Conservation (phyloP, 164 flowering plant species). For the Macadamia integrifolia region DNA sequence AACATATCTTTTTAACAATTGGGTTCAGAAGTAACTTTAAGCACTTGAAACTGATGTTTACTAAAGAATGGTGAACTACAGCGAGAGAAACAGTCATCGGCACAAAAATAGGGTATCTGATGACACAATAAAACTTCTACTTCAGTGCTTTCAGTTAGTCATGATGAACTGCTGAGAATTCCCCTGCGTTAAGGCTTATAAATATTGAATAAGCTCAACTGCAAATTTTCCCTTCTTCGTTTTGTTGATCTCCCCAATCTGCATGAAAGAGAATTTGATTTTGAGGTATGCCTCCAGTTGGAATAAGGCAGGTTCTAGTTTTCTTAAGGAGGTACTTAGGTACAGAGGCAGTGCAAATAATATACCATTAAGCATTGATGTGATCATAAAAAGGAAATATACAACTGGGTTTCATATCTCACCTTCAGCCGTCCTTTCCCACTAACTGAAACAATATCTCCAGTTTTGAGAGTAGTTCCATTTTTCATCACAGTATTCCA, state of each 20-base stretch:
- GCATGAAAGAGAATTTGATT: slow-evolving; percentile 14
- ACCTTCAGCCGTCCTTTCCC: slow-evolving; percentile 91
- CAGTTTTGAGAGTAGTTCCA: slow-evolving; percentile 66
- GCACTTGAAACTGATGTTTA: not conserved
- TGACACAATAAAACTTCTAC: not conserved
- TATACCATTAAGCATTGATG: not conserved
- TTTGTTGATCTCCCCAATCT: slow-evolving; percentile 80
- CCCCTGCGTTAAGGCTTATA: slow-evolving; percentile 22
- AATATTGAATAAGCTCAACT: slow-evolving; percentile 66
- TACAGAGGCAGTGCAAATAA: not conserved
- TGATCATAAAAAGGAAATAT: not conserved
- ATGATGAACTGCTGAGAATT: not conserved
- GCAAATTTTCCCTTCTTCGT: slow-evolving; percentile 85
- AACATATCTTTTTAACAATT: not conserved
- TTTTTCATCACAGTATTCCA: slow-evolving; percentile 72
- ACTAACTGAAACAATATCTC: slow-evolving; percentile 80
- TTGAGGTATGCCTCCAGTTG: slow-evolving; percentile 2
- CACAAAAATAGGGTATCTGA: not conserved
- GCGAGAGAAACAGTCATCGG: too few relatives aligned
- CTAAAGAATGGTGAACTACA: too few relatives aligned
- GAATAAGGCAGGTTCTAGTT: not conserved
- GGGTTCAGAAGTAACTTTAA: not conserved
- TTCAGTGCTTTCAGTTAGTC: not conserved
- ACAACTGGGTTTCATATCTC: not conserved
- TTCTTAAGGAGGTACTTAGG: not conserved